phyloP scores from a whole-genome alignment of 352 stramenopile species.

The Blastocystis sp. region DNA sequence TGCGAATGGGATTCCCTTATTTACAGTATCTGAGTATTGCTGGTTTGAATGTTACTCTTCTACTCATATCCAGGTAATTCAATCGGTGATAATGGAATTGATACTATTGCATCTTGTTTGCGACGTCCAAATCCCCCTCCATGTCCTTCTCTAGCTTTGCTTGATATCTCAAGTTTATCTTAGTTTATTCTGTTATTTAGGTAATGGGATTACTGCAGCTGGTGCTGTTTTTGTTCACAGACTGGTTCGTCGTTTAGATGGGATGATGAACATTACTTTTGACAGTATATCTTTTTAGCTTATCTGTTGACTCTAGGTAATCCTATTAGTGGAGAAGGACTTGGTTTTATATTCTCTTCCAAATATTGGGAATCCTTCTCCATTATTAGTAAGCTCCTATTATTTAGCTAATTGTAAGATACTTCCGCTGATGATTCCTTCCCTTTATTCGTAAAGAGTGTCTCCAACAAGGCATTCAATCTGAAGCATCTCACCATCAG shows the following conservation, averaged over 20 bases:
- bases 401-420: not conserved
- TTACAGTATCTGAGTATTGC: slow-evolving; percentile 13
- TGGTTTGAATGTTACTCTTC: not conserved
- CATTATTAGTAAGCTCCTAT: not conserved
- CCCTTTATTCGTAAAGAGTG: not conserved
- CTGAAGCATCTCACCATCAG: not conserved
- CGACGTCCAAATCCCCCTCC: slow-evolving; percentile 9
- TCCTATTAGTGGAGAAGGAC: slow-evolving; percentile 37
- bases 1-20: slow-evolving; percentile 19
- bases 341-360: slow-evolving; percentile 37
- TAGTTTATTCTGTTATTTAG: not conserved
- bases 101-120: not conserved
- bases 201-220: not conserved
- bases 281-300: not conserved
- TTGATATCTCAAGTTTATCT: not conserved
- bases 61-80: slow-evolving; percentile 10
- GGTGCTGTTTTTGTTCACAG: slow-evolving; percentile 24
- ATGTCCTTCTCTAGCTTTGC: not conserved
- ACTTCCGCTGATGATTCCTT: slow-evolving; percentile 35
- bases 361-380: slow-evolving; percentile 61
- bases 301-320: slow-evolving; percentile 5
- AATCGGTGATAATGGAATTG: slow-evolving; percentile 58
- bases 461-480: not conserved
- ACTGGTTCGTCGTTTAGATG: slow-evolving; percentile 47
- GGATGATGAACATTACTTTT: slow-evolving; percentile 12